Conservation (phyloP, 768 basidiomycete species). For the Mycena indigotica region DNA sequence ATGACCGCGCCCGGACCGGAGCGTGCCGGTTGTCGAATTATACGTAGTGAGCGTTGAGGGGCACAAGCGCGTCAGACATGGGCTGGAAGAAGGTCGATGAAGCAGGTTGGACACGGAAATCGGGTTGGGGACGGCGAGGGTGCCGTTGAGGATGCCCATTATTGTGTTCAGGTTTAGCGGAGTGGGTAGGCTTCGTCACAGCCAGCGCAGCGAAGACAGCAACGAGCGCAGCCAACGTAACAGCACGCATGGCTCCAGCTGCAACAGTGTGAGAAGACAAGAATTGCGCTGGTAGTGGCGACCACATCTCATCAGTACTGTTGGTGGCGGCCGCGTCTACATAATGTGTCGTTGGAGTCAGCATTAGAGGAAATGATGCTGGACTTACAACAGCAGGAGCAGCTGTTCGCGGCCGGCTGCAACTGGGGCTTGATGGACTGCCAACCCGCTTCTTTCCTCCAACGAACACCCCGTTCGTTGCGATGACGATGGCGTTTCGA, state of each 20-base stretch:
- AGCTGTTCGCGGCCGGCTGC: too few species aligned
- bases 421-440: too few species aligned
- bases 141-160: constrained; percentile 32
- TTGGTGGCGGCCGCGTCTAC: too few species aligned
- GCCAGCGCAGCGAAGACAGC: constrained; percentile 30
- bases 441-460: too few species aligned
- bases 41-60: constrained; percentile 41
- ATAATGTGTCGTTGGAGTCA: too few species aligned
- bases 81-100: constrained; percentile 36
- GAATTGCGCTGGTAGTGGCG: too few species aligned
- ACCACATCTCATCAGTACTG: too few species aligned
- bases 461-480: too few species aligned
- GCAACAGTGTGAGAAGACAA: not conserved
- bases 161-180: constrained; percentile 38
- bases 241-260: constrained; percentile 17
- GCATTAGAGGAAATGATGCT: too few species aligned
- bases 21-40: constrained; percentile 14
- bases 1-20: constrained; percentile 24
- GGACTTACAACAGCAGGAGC: too few species aligned
- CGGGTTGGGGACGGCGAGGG: constrained; percentile 27
- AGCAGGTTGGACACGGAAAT: constrained; percentile 31
- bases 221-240: constrained; percentile 5
- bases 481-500: too few species aligned
- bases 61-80: constrained; percentile 36
- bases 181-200: constrained; percentile 33